Conservation (phyloP, 495 filamentous ascomycete species). For the Pyronema domesticum region DNA sequence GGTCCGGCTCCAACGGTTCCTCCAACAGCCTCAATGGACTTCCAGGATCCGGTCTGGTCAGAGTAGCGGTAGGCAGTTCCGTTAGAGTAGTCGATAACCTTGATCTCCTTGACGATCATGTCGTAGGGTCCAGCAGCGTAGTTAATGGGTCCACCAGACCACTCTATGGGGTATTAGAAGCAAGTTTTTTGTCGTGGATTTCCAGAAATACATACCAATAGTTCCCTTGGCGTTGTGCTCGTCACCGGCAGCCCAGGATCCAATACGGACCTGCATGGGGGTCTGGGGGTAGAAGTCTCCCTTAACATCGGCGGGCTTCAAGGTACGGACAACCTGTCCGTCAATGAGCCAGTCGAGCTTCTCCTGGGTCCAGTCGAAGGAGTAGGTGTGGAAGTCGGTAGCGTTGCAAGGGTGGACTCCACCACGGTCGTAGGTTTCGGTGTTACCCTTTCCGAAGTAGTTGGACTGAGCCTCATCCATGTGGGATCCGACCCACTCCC, state of each 20-base stretch:
- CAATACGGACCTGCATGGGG: constrained; percentile 72
- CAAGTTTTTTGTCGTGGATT: not conserved
- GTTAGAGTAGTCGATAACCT: constrained; percentile 76
- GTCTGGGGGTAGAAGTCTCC: constrained; percentile 71
- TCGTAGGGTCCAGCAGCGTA: constrained; percentile 64
- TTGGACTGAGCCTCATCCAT: constrained; percentile 60
- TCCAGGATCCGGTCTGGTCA: constrained; percentile 57
- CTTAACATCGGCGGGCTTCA: constrained; percentile 41
- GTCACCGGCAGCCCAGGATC: constrained; percentile 78
- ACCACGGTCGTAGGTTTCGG: constrained; percentile 52
- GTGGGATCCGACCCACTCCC: constrained; percentile 59
- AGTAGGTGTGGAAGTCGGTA: constrained; percentile 70
- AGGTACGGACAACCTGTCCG: constrained; percentile 46
- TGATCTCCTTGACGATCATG: constrained; percentile 65
- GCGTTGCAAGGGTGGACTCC: constrained; percentile 42
- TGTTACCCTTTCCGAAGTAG: constrained; percentile 85
- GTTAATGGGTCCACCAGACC: constrained; percentile 70
- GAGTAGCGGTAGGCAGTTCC: constrained; percentile 65
- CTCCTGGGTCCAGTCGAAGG: constrained; percentile 67
- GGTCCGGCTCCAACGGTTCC: constrained; percentile 42
- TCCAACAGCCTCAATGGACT: constrained; percentile 59
- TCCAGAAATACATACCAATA: constrained; percentile 35
- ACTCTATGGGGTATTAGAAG: constrained; percentile 31
- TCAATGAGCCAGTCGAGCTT: constrained; percentile 72
- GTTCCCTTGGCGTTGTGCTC: constrained; percentile 52